Percentiles rank a stretch among this genome's conserved stretches.
These are phyloP conservation scores for Dictyostelium discoideum DNA, from an alignment of 78 protist species.

Conservation along the genomic window DNA sequence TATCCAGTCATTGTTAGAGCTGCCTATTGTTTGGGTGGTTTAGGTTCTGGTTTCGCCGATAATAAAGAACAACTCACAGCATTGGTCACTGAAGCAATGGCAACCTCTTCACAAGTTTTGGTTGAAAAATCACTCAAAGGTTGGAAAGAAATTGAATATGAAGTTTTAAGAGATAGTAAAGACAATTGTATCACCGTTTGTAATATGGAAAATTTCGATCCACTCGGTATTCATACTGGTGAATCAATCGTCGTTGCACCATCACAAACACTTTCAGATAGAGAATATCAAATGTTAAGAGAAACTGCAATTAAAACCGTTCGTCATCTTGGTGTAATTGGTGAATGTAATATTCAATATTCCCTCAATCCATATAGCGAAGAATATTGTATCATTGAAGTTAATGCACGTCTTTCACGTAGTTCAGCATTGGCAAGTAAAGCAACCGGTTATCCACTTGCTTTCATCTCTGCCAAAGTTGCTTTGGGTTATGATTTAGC, in stretches of 20 bases:
- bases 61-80: conserved; percentile 84
- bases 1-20: conserved; percentile 97
- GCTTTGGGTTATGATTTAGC: conserved; percentile 92
- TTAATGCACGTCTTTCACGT: conserved; percentile 98
- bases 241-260: conserved; percentile 99
- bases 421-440: conserved; percentile 97
- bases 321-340: conserved; percentile 97
- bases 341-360: conserved; percentile 99
- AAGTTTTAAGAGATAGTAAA: conserved; percentile 97
- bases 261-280: conserved; percentile 96
- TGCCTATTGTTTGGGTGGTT: conserved; percentile 98
- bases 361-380: conserved; percentile 96
- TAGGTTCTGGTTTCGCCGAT: conserved; percentile 96
- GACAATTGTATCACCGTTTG: conserved; percentile 99
- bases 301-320: conserved; percentile 91
- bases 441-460: conserved; percentile 99
- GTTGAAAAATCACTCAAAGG: conserved; percentile 96
- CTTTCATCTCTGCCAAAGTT: conserved; percentile 97
- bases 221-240: conserved; percentile 99
- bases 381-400: conserved; percentile 93
- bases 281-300: conserved; percentile 97
- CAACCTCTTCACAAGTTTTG: conserved; percentile 92
- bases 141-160: conserved; percentile 99
- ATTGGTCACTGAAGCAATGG: conserved; percentile 86
- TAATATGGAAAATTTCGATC: conserved; percentile 99